These are phyloP conservation scores for Melastoma candidum DNA, from an alignment of 441 rosid species.

Conservation along the genomic window DNA sequence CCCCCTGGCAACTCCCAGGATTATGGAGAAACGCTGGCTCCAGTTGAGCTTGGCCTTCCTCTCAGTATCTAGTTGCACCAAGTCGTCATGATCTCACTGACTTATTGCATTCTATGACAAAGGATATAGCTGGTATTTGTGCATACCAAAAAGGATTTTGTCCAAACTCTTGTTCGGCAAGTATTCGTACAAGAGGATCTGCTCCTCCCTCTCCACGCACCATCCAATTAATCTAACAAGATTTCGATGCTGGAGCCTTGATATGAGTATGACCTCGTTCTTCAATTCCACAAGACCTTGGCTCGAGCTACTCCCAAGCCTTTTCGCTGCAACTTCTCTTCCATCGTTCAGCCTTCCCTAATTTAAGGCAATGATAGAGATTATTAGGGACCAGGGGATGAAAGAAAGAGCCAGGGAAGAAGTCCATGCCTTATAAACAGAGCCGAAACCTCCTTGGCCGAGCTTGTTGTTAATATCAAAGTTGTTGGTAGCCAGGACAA, in stretches of 20 bases:
- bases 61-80: neutral
- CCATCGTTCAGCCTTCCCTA: slow-evolving; percentile 11
- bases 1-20: slow-evolving; percentile 11
- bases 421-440: slow-evolving; percentile 6
- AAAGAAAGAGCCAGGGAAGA: too few relatives aligned
- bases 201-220: slow-evolving; percentile 6
- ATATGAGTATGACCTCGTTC: slow-evolving; percentile 11
- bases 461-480: slow-evolving; percentile 8
- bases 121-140: too few relatives aligned
- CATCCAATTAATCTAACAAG: slow-evolving; percentile 7
- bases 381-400: neutral
- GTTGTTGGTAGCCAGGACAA: slow-evolving; percentile 7
- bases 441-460: slow-evolving; percentile 14
- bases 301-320: slow-evolving; percentile 11
- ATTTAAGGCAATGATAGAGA: neutral
- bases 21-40: slow-evolving; percentile 7
- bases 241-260: slow-evolving; percentile 11
- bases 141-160: neutral
- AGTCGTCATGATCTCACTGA: too few relatives aligned
- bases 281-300: slow-evolving; percentile 12
- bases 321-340: slow-evolving; percentile 11
- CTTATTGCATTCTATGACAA: too few relatives aligned
- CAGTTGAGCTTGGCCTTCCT: slow-evolving; percentile 7
- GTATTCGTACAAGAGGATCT: slow-evolving; percentile 6
- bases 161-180: neutral